Evolutionary conservation across 129 eudicot genomes (phyloP), one percentile per base, ranked within the genome.

Genomic region (Arctium lappa): DNA sequence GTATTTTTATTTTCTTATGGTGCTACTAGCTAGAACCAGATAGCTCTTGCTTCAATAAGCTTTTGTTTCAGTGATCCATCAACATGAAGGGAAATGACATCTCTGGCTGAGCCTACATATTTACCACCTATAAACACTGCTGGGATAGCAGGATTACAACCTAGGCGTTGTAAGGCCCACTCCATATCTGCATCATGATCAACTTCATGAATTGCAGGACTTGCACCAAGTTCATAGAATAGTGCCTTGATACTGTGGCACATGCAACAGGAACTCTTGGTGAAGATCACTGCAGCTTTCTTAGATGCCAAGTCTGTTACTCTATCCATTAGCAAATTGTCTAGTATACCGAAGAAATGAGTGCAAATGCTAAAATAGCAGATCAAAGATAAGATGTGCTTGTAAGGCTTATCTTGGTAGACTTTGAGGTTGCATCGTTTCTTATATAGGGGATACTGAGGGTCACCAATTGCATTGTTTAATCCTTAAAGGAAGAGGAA

Each of bases 221-320:
- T 96, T 29, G 99, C 98, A 40, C 99, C 99, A 44, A 91, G 89
- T 50, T 96, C 94, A 40, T 96, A 88, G 83, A 96, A 91, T 72
- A 96, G 87, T 46, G 93, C 87, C 89, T 86, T 90, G 76, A 96
- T 90, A 89, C 99, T 96, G 68, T 96, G 93, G 82, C 94, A 90
- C 99, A 96, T 96, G 89, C 95, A 96, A 72, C 97, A 93, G 12
- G 99, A 88, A 82, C 98, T 91, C 88, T 93, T 96, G 53, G 97
- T 91, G 89, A 96, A 96, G 86, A 96, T 96, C 80, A 96, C 99
- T 40, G 94, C 95, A 38, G 98, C 98, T 30, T 87, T 93, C 86
- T 85, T 86, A 37, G 97, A 88, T 37, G 99, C 97, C 81, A 96
- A 84, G 32, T 96, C 94, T 33, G 84, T 91, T 27, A 96, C 88